Evolutionary conservation across 2,329 filamentous ascomycete species (phyloP), one percentile per base, ranked within the genome.

Genomic region (Tympanopsis confertula): DNA sequence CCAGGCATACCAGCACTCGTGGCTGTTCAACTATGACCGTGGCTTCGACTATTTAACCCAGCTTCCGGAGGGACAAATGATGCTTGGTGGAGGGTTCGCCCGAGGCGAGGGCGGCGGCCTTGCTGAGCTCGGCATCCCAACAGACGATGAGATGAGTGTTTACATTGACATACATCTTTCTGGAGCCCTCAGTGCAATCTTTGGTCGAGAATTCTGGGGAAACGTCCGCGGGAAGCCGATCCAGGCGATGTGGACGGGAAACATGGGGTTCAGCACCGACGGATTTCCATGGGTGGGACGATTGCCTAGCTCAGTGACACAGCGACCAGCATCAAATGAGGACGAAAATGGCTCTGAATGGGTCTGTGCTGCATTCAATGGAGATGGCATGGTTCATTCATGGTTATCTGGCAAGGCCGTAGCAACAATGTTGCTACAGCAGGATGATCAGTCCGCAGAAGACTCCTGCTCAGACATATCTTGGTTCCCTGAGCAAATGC

Each of bases 11-110:
- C 38, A 49, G 33, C 49, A 48, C 33, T 57, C 57, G 0, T 58
- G 56, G 53, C 36, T 53, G 4, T 51, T 60, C 22, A 53, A 47
- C 26, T 53, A 54, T 32, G 45, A 50, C 14, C 41, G 44, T 1
- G 53, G 53, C 2, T 56, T 55, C 26, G 54, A 57, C 38, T 56
- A 55, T 35, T 41, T 55, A 13, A 56, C 50, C 3, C 53, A 56
- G 38, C 39, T 50, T 3, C 53, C 41, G 12, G 4, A 29, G 14
- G 1, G 46, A 41, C 46, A 50, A 37, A 53, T 56, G 47, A 55
- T 57, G 52, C 42, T 54, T 13, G 54, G 52, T 2, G 53, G 54
- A 1, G 54, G 53, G 0, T 52, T 54, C 26, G 48, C 46, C 1
- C 50, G 49, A 15, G 39, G 45, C 5, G 43, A 47, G 20, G 35